Evolutionary conservation across 1,284 basidiomycete species (phyloP), one percentile per base, ranked within the genome.

Genomic region (Cutaneotrichosporon cutaneum): DNA sequence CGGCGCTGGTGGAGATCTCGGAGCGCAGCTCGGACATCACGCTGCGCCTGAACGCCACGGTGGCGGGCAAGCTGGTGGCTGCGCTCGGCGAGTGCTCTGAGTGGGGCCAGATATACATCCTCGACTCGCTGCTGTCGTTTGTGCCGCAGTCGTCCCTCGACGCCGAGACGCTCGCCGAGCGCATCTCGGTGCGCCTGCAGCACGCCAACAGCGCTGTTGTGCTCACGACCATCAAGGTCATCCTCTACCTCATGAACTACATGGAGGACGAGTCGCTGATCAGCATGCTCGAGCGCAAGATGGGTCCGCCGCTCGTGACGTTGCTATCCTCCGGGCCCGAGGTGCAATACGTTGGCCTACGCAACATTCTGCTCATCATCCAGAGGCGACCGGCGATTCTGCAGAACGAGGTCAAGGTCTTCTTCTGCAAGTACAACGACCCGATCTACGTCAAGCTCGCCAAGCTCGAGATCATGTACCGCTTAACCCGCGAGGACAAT

Each of bases 361-460:
- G 95, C 32, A 98, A 99, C 76, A 94, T 98, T 82, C 95, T 97
- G 72, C 86, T 99, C 54, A 86, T 99, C 54, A 86, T 98, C 22
- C 96, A 99, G 80, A 93, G 94, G 70, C 87, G 92, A 4, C 83
- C 92, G 0, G 90, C 94, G 62, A 84, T 97, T 59, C 85, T 99
- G 7, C 87, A 89, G 30, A 94, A 91, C 79, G 95, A 99, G 80
- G 94, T 99, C 88, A 88, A 94, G 61, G 94, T 99, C 26, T 99
- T 99, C 80, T 99, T 99, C 83, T 99, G 96, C 88, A 99, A 99
- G 80, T 99, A 99, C 82, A 99, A 98, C 77, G 96, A 99, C 75
- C 95, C 96, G 2, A 83, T 94, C 35, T 99, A 99, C 75, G 94
- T 98, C 79, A 99, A 99, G 81, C 86, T 98, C 56, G 95, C 96